Evolutionary conservation across 164 flowering plant species (phyloP), one percentile per base, ranked within the genome.

Genomic region (Protea cynaroides): DNA sequence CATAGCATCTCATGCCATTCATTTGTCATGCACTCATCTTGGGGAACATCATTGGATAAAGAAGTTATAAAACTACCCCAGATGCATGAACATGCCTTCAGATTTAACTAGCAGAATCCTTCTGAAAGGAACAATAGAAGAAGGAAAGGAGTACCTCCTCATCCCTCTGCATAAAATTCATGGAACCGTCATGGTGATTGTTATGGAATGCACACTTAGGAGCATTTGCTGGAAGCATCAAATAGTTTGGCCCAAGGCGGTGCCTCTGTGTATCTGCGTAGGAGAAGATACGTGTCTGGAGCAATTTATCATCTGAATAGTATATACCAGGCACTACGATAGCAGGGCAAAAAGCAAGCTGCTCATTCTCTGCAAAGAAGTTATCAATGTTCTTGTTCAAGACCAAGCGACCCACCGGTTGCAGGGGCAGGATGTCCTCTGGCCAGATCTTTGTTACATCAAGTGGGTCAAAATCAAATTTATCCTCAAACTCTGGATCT

Each of bases 371-470:
- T 1, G 92, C 87, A 73, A 94, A 94, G 85, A 94, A 94, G 80
- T 89, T 94, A 54, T 94, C 97, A 15, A 89, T 84, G 83, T 89
- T 94, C 83, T 76, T 89, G 68, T 94, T 94, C 84, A 94, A 67
- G 52, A 94, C 97, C 87, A 94, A 36, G 24, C 97, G 90, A 15
- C 97, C 99, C 58, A 91, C 99, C 3, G 93, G 99, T 74, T 81
- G 89, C 70, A 91, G 74, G 21, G 99, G 97, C 56, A 91, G 15
- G 53, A 94, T 82, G 71, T 94, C 99, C 78, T 94, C 99, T 46
- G 99, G 99, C 99, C 99, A 94, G 15, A 83, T 85, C 82, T 92
- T 94, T 51, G 99, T 94, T 13, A 84, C 92, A 81, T 91, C 99
- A 62, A 94, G 80, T 8, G 96, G 99, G 53, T 94, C 99, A 73